Evolutionary conservation across 2,329 filamentous ascomycete genomes (phyloP).

Genomic region (Aspergillus clavatus): DNA sequence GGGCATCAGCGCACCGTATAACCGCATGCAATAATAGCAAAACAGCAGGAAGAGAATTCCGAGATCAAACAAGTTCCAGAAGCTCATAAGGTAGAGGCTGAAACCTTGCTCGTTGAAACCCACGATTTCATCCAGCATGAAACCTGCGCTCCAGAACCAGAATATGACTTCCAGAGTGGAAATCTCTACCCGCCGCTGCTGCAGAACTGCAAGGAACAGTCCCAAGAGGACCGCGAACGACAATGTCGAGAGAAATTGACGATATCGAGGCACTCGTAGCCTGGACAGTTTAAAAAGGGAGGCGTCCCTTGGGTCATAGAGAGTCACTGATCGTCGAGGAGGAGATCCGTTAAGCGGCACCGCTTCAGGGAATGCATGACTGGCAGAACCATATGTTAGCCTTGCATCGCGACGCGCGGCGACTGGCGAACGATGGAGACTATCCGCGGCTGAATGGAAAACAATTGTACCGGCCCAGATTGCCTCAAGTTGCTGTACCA

Average conservation of each 20-base stretch:
- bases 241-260: slow-evolving; percentile 81
- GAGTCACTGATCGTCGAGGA: slow-evolving; percentile 66
- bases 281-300: slow-evolving; percentile 89
- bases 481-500: slow-evolving; percentile 90
- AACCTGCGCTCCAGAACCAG: slow-evolving; percentile 97
- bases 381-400: slow-evolving; percentile 23
- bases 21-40: slow-evolving; percentile 81
- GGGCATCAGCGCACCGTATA: slow-evolving; percentile 80
- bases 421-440: slow-evolving; percentile 62
- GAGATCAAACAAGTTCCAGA: slow-evolving; percentile 94
- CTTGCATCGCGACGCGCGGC: slow-evolving; percentile 24
- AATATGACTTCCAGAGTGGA: slow-evolving; percentile 82
- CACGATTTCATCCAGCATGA: slow-evolving; percentile 93
- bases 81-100: slow-evolving; percentile 92
- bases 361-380: slow-evolving; percentile 8
- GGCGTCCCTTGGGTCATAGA: slow-evolving; percentile 87
- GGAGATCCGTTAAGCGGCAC: slow-evolving; percentile 17
- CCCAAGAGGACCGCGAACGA: slow-evolving; percentile 81
- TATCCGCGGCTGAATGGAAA: slow-evolving; percentile 85
- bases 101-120: slow-evolving; percentile 97
- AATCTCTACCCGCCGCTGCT: slow-evolving; percentile 70
- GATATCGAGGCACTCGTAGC: slow-evolving; percentile 83
- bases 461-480: slow-evolving; percentile 96
- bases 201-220: slow-evolving; percentile 78
- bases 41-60: slow-evolving; percentile 82